Base-by-base conservation (phyloP, 1,139 yeast genomes). In the Meyerozyma carpophila region DNA sequence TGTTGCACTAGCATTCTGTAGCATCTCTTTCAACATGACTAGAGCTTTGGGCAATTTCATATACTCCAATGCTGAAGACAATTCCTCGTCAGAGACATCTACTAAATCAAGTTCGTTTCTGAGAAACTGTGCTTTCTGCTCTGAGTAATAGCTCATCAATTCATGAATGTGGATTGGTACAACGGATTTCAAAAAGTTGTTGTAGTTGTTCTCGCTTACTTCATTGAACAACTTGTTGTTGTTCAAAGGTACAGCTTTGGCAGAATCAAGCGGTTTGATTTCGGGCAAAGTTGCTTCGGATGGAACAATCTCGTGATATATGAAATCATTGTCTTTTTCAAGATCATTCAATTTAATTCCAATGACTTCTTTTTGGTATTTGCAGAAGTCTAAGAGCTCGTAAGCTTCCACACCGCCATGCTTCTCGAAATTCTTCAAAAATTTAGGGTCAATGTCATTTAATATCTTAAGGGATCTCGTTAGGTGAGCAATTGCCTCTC, bases 121-220 rank as follows among this genome's bases (percentile, higher is more conserved):
- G 43, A 90, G 65, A 42, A 88, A 65, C 49, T 80, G 82, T 0
- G 96, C 91, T 62, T 89, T 87, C 58, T 87, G 91, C 58, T 93
- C 98, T 0, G 96, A 86, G 60, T 93, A 93, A 51, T 81, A 72
- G 53, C 96, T 88, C 45, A 88, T 77, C 54, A 87, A 81, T 59
- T 91, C 96, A 58, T 90, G 96, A 31, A 91, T 88, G 39, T 83
- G 79, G 55, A 90, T 71, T 2, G 98, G 98, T 8, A 93, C 83
- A 24, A 93, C 87, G 50, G 84, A 85, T 44, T 75, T 84, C 62
- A 85, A 88, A 41, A 93, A 73, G 43, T 73, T 71, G 25, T 70
- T 65, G 39, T 80, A 74, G 49, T 80, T 81, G 46, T 79, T 78
- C 28, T 79, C 81, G 46, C 78, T 80, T n/a, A 69, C 58, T 47